These are phyloP conservation scores for Starmerella sirachaensis DNA, from an alignment of 805 yeast genomes.

Conservation along the genomic window DNA sequence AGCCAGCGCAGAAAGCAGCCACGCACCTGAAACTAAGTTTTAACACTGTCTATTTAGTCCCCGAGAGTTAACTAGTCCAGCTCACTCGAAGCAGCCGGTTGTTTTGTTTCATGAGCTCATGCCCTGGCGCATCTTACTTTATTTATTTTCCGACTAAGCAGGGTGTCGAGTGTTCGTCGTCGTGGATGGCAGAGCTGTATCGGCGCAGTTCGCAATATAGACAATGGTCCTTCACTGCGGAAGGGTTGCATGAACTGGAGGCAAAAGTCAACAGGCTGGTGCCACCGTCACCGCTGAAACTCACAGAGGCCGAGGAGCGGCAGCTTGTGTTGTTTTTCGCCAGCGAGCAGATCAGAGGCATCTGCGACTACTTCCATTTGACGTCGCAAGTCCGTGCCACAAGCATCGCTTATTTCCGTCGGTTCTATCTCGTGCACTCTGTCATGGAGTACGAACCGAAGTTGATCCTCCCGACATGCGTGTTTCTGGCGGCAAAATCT, in stretches of 20 bases:
- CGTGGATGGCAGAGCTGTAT: conserved; percentile 68
- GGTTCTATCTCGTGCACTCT: conserved; percentile 67
- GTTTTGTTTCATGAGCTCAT: too few species aligned
- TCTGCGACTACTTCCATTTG: conserved; percentile 62
- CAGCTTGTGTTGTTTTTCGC: conserved; percentile 52
- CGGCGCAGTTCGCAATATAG: conserved; percentile 76
- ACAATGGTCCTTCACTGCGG: conserved; percentile 69
- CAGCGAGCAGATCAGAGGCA: conserved; percentile 54
- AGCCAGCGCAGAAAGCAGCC: too few species aligned
- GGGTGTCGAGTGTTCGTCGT: background rate
- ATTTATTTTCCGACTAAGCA: background rate
- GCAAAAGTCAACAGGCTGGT: conserved; percentile 37
- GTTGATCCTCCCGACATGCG: conserved; percentile 61
- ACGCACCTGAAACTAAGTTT: too few species aligned
- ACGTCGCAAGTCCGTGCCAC: conserved; percentile 85
- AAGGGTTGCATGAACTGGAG: conserved; percentile 42
- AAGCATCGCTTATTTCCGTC: conserved; percentile 68
- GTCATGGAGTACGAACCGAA: conserved; percentile 86
- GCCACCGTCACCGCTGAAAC: conserved; percentile 26
- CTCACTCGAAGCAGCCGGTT: too few species aligned
- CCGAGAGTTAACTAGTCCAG: too few species aligned
- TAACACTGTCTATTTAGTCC: too few species aligned
- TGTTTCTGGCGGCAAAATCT: conserved; percentile 83
- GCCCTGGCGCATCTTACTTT: background rate
- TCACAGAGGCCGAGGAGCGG: conserved; percentile 59